A percentile compares a stretch with the other conserved stretches of the same genome.
Evolutionary conservation across 2,329 filamentous ascomycete genomes (phyloP).

Genomic region (Macrophomina pseudophaseolina): DNA sequence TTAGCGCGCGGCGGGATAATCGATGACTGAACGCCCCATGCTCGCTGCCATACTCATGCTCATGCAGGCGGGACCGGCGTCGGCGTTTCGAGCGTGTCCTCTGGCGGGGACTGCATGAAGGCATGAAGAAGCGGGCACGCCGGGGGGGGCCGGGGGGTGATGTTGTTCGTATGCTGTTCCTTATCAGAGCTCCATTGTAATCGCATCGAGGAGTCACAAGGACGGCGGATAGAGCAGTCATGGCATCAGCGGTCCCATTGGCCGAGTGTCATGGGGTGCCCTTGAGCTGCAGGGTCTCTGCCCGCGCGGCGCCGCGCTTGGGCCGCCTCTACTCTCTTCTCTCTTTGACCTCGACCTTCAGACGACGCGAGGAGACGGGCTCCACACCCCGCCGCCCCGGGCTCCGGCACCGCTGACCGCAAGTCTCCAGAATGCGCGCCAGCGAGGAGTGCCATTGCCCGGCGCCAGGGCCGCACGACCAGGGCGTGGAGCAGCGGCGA

Average conservation of each 20-base stretch:
- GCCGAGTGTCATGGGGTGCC: not conserved
- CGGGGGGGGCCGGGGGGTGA: not conserved
- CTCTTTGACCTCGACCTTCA: constrained; percentile 12
- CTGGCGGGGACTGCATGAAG: not conserved
- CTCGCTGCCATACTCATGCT: not conserved
- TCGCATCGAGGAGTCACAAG: constrained; percentile 22
- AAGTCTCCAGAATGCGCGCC: constrained; percentile 19
- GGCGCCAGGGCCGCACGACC: not conserved
- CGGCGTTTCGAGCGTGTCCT: not conserved
- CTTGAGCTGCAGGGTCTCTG: not conserved
- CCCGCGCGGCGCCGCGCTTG: constrained; percentile 10
- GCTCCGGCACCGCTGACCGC: constrained; percentile 15
- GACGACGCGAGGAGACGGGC: constrained; percentile 12
- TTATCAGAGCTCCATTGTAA: constrained; percentile 20
- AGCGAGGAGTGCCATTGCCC: constrained; percentile 6
- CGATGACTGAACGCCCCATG: not conserved
- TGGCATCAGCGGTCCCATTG: constrained; percentile 3
- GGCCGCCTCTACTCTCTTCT: constrained; percentile 2
- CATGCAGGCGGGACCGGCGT: constrained; percentile 12
- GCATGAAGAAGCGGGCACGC: constrained; percentile 21
- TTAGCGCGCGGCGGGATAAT: no score
- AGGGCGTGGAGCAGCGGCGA: not conserved
- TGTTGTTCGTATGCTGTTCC: constrained; percentile 4
- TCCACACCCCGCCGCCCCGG: constrained; percentile 18
- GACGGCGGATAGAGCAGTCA: constrained; percentile 18